Conservation (phyloP, 257 asterid genomes). For the Solanum sejunctum region DNA sequence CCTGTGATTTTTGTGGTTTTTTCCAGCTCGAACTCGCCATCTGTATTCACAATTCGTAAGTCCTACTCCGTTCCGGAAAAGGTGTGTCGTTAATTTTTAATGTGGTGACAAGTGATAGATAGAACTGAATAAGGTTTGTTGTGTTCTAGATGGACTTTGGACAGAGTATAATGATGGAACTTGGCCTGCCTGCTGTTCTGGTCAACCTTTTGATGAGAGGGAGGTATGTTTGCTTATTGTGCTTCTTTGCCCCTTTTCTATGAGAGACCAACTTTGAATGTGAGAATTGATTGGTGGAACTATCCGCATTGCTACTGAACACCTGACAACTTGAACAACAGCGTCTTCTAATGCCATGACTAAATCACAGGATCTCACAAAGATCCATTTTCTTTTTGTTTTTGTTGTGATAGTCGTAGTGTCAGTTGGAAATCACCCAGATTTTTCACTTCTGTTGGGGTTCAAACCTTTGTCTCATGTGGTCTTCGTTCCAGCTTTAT, state of each 20-base stretch:
- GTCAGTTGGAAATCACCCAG: not conserved
- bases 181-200: conserved; percentile 92
- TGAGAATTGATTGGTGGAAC: not conserved
- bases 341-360: not conserved
- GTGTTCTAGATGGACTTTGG: conserved; percentile 81
- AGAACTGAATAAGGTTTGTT: not conserved
- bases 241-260: not conserved
- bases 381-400: not conserved
- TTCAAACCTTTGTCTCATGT: not conserved
- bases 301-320: not conserved
- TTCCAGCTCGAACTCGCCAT: conserved; percentile 55
- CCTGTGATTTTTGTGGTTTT: conserved; percentile 7
- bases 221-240: conserved; percentile 27
- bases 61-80: not conserved
- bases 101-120: not conserved
- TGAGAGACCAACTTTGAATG: not conserved
- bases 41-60: conserved; percentile 82
- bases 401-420: not conserved
- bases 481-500: not conserved
- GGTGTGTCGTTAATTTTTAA: not conserved
- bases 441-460: not conserved
- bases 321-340: not conserved
- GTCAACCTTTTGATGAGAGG: conserved; percentile 42
- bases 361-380: not conserved
- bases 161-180: conserved; percentile 82